Evolutionary conservation across 257 asterid species (phyloP).

Genomic region (Salvia rosmarinus): DNA sequence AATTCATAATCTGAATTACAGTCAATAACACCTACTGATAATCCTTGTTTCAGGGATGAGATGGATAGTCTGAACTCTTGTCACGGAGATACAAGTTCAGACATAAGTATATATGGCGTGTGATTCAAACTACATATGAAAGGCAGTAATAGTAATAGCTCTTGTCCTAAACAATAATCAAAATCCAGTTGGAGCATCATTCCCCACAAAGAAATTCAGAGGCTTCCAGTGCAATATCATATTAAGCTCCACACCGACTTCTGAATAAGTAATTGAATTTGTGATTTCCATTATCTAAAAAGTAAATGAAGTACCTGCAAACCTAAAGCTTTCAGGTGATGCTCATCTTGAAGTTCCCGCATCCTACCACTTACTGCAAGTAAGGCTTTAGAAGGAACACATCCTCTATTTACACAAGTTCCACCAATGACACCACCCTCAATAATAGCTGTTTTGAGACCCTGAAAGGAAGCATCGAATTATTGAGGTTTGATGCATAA

Average conservation of each 20-base stretch:
- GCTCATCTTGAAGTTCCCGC: conserved; percentile 65
- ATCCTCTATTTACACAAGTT: conserved; percentile 89
- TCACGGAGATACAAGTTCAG: conserved; percentile 6
- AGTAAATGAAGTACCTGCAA: conserved; percentile 43
- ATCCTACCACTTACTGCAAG: conserved; percentile 74
- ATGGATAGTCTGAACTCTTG: background rate
- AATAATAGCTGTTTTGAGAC: conserved; percentile 78
- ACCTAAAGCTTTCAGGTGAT: conserved; percentile 65
- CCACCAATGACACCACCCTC: conserved; percentile 92
- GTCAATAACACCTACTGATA: background rate
- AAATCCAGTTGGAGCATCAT: background rate
- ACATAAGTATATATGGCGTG: conserved; percentile 8
- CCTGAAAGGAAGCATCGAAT: conserved; percentile 46
- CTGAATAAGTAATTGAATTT: background rate
- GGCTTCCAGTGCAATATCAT: background rate
- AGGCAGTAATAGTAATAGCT: background rate
- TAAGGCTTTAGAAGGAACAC: conserved; percentile 78
- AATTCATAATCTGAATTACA: background rate
- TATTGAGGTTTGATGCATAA: conserved; percentile 31
- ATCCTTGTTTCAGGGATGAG: conserved; percentile 6
- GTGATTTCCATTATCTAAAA: background rate
- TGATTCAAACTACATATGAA: conserved; percentile 11
- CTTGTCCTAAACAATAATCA: background rate
- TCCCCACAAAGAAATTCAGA: background rate
- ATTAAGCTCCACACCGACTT: conserved; percentile 5